Conservation (phyloP, 805 yeast species). For the Starmerella sirachaensis region DNA sequence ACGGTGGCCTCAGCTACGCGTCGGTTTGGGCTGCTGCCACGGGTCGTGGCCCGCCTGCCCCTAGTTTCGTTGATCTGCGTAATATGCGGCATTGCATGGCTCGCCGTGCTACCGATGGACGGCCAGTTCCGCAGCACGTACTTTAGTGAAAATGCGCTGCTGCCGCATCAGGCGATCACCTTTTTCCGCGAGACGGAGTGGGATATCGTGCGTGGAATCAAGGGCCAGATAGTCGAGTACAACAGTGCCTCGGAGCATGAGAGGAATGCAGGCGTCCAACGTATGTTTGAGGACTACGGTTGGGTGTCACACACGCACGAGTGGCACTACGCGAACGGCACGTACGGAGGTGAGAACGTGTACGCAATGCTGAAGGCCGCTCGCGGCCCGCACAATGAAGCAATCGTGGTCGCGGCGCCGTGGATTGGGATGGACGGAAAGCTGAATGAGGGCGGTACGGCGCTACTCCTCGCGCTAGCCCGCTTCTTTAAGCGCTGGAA, state of each 20-base stretch:
- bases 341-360: constrained; percentile 19
- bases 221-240: constrained; percentile 41
- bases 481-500: constrained; percentile 76
- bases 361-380: constrained; percentile 87
- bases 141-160: constrained; percentile 87
- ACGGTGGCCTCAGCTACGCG: constrained; percentile 24
- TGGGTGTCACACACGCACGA: constrained; percentile 44
- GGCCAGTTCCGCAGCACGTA: constrained; percentile 79
- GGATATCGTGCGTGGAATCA: constrained; percentile 78
- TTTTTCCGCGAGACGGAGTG: constrained; percentile 91
- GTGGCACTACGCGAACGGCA: constrained; percentile 23
- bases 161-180: constrained; percentile 92
- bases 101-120: constrained; percentile 54
- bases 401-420: constrained; percentile 82
- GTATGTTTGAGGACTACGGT: constrained; percentile 64
- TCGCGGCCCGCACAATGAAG: constrained; percentile 91
- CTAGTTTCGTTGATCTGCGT: constrained; percentile 24
- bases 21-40: constrained; percentile 24
- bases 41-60: constrained; percentile 23
- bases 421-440: constrained; percentile 60
- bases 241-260: constrained; percentile 14
- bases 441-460: constrained; percentile 67
- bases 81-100: constrained; percentile 40
- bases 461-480: constrained; percentile 60
- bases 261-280: constrained; percentile 32